Percentiles rank a stretch among this genome's conserved stretches.
These are phyloP conservation scores for Flaveria trinervia DNA, from an alignment of 129 eudicot genomes.

Conservation along the genomic window DNA sequence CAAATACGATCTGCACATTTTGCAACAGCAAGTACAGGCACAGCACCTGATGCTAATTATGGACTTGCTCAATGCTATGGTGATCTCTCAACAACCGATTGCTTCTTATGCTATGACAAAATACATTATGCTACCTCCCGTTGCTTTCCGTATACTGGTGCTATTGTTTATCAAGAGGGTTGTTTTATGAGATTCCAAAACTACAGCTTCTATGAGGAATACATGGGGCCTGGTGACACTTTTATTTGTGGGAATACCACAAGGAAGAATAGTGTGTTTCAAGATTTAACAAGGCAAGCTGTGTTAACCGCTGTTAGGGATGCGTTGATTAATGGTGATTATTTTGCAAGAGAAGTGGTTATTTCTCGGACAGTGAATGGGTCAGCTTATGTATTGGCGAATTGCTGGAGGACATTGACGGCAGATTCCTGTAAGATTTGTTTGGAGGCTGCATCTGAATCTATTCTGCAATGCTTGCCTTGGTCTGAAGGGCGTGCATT, in stretches of 20 bases:
- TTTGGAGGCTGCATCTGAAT: constrained; percentile 52
- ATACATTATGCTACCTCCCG: constrained; percentile 64
- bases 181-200: constrained; percentile 74
- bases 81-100: constrained; percentile 65
- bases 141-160: constrained; percentile 68
- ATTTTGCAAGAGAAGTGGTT: constrained; percentile 45
- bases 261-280: constrained; percentile 39
- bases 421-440: constrained; percentile 59
- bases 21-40: constrained; percentile 54
- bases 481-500: constrained; percentile 71
- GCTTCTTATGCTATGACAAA: constrained; percentile 65
- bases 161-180: constrained; percentile 65
- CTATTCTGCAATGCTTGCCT: constrained; percentile 58
- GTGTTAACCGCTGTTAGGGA: constrained; percentile 45
- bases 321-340: constrained; percentile 42
- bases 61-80: constrained; percentile 78
- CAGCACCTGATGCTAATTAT: constrained; percentile 45
- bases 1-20: constrained; percentile 46
- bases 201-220: constrained; percentile 58
- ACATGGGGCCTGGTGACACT: constrained; percentile 43
- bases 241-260: constrained; percentile 61
- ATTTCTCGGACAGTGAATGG: constrained; percentile 38
- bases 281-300: constrained; percentile 44
- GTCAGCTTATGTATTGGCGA: constrained; percentile 61
- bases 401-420: constrained; percentile 69